These are phyloP conservation scores for Myxozyma nipponensis DNA, from an alignment of 805 yeast species.

Conservation along the genomic window DNA sequence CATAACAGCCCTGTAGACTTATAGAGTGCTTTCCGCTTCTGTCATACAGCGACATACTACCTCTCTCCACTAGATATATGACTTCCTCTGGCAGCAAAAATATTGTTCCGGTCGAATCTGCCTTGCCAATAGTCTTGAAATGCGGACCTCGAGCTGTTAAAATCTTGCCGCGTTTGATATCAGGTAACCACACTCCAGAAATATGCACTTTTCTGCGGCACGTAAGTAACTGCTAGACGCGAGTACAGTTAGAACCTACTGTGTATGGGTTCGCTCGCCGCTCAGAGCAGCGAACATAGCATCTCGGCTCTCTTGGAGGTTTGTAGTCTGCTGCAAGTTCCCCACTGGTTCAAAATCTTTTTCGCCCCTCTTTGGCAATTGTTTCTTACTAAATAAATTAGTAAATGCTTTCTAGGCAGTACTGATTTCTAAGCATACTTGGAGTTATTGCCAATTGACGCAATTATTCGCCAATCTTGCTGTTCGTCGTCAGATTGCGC, in stretches of 20 bases:
- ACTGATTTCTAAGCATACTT: neutral
- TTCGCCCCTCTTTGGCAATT: slow-evolving; percentile 69
- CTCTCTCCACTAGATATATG: slow-evolving; percentile 76
- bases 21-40: slow-evolving; percentile 41
- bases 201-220: slow-evolving; percentile 45
- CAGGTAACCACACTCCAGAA: slow-evolving; percentile 48
- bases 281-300: slow-evolving; percentile 70
- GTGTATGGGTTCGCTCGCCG: slow-evolving; percentile 36
- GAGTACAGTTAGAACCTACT: slow-evolving; percentile 6
- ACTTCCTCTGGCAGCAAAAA: slow-evolving; percentile 65
- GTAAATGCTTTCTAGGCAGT: neutral
- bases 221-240: neutral
- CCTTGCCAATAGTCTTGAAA: slow-evolving; percentile 66
- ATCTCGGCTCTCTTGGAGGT: slow-evolving; percentile 52
- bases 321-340: slow-evolving; percentile 48
- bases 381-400: slow-evolving; percentile 8
- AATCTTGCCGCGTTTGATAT: slow-evolving; percentile 39
- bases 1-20: slow-evolving; percentile 62
- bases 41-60: slow-evolving; percentile 49
- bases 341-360: slow-evolving; percentile 87
- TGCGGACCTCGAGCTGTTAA: slow-evolving; percentile 65
- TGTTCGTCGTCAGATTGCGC: slow-evolving; percentile 33
- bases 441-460: slow-evolving; percentile 7
- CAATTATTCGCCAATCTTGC: slow-evolving; percentile 42
- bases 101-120: slow-evolving; percentile 47